Conservation (phyloP, 2,329 filamentous ascomycete genomes). For the Cordyceps fumosorosea region DNA sequence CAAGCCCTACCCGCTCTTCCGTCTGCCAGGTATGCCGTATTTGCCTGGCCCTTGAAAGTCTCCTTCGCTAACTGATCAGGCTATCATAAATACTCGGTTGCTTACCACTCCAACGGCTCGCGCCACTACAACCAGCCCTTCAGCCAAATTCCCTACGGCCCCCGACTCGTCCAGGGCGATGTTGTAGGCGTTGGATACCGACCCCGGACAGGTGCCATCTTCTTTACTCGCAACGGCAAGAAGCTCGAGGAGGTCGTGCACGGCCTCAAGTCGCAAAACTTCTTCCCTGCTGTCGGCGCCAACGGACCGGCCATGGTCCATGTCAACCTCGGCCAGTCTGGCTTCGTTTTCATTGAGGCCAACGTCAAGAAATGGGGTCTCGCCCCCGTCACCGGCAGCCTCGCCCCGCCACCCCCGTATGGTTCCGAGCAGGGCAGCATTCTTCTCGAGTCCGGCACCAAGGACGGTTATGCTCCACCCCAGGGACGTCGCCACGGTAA, state of each 20-base stretch:
- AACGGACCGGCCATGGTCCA: slow-evolving; percentile 90
- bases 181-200: slow-evolving; percentile 94
- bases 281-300: slow-evolving; percentile 95
- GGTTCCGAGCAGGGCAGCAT: slow-evolving; percentile 97
- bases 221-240: slow-evolving; percentile 98
- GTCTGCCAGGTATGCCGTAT: slow-evolving; percentile 69
- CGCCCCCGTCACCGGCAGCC: slow-evolving; percentile 88
- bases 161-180: slow-evolving; percentile 82
- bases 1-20: slow-evolving; percentile 93
- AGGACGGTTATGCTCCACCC: slow-evolving; percentile 46
- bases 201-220: slow-evolving; percentile 87
- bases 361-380: slow-evolving; percentile 99
- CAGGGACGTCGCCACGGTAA: slow-evolving; percentile 41
- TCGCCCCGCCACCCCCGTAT: slow-evolving; percentile 93
- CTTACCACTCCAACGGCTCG: slow-evolving; percentile 81
- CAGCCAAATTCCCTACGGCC: slow-evolving; percentile 69
- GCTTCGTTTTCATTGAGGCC: slow-evolving; percentile 97
- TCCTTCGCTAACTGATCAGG: slow-evolving; percentile 38
- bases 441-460: slow-evolving; percentile 76
- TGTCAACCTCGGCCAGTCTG: slow-evolving; percentile 96
- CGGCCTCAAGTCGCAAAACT: slow-evolving; percentile 88
- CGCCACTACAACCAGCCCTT: slow-evolving; percentile 94
- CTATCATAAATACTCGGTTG: slow-evolving; percentile 86
- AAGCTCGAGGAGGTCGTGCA: slow-evolving; percentile 92
- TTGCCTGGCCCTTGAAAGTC: neutral